Evolutionary conservation across 495 filamentous ascomycete genomes (phyloP).

Genomic region (Patellaria atrata): DNA sequence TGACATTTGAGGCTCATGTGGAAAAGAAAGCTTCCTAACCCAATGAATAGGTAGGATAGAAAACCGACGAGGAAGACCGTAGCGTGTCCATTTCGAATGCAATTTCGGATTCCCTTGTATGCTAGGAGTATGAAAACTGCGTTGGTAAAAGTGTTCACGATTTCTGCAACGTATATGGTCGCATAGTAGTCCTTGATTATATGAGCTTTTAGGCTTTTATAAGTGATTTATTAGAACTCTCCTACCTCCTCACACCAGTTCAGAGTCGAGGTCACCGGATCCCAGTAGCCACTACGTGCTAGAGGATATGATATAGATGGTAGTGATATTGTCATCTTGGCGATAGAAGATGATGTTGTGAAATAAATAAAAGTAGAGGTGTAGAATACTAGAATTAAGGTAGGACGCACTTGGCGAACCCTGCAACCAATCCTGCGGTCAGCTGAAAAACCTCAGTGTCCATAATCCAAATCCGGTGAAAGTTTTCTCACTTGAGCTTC

Average conservation of each 20-base stretch:
- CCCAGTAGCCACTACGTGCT: conserved; percentile 58
- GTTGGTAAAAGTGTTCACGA: conserved; percentile 26
- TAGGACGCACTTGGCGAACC: no score
- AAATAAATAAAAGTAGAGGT: no score
- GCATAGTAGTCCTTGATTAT: conserved; percentile 26
- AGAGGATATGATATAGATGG: conserved; percentile 54
- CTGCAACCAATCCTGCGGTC: no score
- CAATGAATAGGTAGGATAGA: conserved; percentile 22
- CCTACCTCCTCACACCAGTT: conserved; percentile 84
- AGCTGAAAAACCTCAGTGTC: no score
- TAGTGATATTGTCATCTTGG: no score
- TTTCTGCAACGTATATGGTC: conserved; percentile 20
- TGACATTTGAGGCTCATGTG: conserved; percentile 23
- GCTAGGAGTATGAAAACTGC: conserved; percentile 22
- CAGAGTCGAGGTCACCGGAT: conserved; percentile 66
- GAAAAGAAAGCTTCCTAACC: conserved; percentile 24
- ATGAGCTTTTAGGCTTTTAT: no score
- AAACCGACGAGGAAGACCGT: conserved; percentile 22
- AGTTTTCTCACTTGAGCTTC: no score
- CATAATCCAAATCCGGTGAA: no score
- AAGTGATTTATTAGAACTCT: conserved; percentile 1
- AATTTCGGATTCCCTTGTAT: conserved; percentile 20
- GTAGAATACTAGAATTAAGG: no score
- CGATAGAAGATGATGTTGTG: no score
- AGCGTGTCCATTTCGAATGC: conserved; percentile 20